Conservation (phyloP, 805 yeast genomes). For the Metschnikowia kunwiensis region DNA sequence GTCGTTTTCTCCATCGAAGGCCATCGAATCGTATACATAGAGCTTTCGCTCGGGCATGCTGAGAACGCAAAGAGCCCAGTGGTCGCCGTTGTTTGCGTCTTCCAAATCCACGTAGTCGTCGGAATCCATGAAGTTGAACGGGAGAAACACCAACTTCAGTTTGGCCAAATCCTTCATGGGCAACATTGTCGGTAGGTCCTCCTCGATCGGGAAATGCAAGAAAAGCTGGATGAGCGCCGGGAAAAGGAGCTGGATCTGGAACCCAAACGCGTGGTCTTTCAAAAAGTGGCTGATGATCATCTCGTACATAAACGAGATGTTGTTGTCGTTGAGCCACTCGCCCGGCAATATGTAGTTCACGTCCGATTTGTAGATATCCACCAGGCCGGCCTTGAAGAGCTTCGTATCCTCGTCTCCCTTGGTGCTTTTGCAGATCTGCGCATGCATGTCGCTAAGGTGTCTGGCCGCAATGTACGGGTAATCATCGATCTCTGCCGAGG, state of each 20-base stretch:
- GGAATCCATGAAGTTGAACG: constrained; percentile 59
- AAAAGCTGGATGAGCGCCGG: constrained; percentile 68
- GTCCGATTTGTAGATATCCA: constrained; percentile 58
- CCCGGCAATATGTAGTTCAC: constrained; percentile 54
- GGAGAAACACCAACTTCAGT: constrained; percentile 55
- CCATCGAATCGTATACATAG: constrained; percentile 59
- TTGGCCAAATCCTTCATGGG: constrained; percentile 32
- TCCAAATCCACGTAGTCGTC: constrained; percentile 42
- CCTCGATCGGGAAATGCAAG: constrained; percentile 45
- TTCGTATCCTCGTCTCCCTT: constrained; percentile 21
- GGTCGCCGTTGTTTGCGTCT: constrained; percentile 63
- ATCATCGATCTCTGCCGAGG: constrained; percentile 2
- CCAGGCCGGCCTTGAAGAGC: constrained; percentile 51
- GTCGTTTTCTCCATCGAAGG: constrained; percentile 33
- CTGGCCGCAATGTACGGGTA: constrained; percentile 10
- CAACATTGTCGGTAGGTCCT: constrained; percentile 33
- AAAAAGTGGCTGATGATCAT: constrained; percentile 29
- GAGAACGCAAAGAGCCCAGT: constrained; percentile 68
- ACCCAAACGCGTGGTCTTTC: constrained; percentile 15
- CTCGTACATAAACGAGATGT: constrained; percentile 62
- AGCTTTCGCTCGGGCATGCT: constrained; percentile 46
- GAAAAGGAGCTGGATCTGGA: constrained; percentile 34
- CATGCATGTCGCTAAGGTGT: constrained; percentile 9
- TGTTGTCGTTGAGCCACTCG: constrained; percentile 74
- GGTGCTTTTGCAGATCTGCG: constrained; percentile 8